A percentile compares a stretch with the other conserved stretches of the same genome.
Evolutionary conservation across 805 yeast genomes (phyloP).

Genomic region (Kluyveromyces aestuarii): DNA sequence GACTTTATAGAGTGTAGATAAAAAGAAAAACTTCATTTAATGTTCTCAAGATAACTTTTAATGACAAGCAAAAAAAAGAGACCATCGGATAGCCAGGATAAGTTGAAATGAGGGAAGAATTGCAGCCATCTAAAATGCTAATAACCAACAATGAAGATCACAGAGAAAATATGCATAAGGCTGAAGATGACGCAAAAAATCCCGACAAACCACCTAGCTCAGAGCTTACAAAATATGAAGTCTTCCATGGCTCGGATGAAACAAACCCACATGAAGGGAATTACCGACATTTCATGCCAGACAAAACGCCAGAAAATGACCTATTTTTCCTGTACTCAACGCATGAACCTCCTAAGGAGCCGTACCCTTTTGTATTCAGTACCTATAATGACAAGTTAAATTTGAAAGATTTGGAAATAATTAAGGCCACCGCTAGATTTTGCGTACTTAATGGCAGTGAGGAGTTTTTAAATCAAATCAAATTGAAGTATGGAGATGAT

Average conservation of each 20-base stretch:
- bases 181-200: background rate
- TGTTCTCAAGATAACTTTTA: background rate
- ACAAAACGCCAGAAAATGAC: background rate
- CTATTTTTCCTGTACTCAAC: background rate
- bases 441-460: constrained; percentile 51
- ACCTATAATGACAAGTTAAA: constrained; percentile 36
- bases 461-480: constrained; percentile 35
- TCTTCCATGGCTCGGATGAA: background rate
- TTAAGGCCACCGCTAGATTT: constrained; percentile 64
- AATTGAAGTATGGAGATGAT: constrained; percentile 27
- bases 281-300: too few relatives aligned
- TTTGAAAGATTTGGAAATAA: constrained; percentile 52
- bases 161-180: background rate
- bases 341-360: constrained; percentile 15
- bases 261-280: too few relatives aligned
- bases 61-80: background rate
- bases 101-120: background rate
- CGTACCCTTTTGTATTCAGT: constrained; percentile 16
- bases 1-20: background rate
- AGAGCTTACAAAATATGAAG: background rate
- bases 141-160: too few relatives aligned
- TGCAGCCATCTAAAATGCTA: background rate
- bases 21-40: background rate
- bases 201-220: background rate
- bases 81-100: background rate